A percentile compares a stretch with the other conserved stretches of the same genome.
Evolutionary conservation across 495 filamentous ascomycete species (phyloP).

Genomic region (Physcia stellaris): DNA sequence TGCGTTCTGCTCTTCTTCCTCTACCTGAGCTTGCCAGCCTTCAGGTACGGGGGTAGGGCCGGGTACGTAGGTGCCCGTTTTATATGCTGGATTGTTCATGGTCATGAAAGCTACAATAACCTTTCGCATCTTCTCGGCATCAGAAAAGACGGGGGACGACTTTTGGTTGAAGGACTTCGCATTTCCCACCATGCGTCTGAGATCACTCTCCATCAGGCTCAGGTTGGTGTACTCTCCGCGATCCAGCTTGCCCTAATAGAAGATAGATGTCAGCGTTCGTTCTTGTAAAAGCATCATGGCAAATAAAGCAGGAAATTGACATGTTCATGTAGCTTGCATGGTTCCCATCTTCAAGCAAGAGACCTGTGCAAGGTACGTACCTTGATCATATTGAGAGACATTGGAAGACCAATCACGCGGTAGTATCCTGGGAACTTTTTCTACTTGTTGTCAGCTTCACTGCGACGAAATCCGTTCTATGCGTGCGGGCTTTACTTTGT

Average conservation of each 20-base stretch:
- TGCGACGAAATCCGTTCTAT: too few relatives aligned
- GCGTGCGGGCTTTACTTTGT: constrained; percentile 30
- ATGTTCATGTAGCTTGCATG: not conserved
- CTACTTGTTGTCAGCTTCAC: too few relatives aligned
- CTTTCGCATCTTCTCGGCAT: constrained; percentile 65
- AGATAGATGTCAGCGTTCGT: not conserved
- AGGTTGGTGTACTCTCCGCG: constrained; percentile 47
- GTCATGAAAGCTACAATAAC: constrained; percentile 62
- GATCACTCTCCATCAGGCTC: constrained; percentile 52
- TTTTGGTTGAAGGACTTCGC: constrained; percentile 60
- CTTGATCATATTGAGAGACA: constrained; percentile 63
- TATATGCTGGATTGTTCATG: constrained; percentile 61
- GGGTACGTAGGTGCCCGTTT: constrained; percentile 41
- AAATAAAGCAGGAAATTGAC: not conserved
- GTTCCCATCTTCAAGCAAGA: too few relatives aligned
- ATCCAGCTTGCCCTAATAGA: constrained; percentile 40
- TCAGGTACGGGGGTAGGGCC: constrained; percentile 49
- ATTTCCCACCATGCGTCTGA: constrained; percentile 66
- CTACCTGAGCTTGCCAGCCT: constrained; percentile 9
- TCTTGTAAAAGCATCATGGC: not conserved
- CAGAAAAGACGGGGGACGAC: constrained; percentile 49
- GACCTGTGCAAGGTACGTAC: constrained; percentile 15
- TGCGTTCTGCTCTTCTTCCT: constrained; percentile 15
- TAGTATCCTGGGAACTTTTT: constrained; percentile 58
- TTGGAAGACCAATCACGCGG: constrained; percentile 52